Base-by-base conservation (phyloP, 441 rosid species). In the Francoa sonchifolia region DNA sequence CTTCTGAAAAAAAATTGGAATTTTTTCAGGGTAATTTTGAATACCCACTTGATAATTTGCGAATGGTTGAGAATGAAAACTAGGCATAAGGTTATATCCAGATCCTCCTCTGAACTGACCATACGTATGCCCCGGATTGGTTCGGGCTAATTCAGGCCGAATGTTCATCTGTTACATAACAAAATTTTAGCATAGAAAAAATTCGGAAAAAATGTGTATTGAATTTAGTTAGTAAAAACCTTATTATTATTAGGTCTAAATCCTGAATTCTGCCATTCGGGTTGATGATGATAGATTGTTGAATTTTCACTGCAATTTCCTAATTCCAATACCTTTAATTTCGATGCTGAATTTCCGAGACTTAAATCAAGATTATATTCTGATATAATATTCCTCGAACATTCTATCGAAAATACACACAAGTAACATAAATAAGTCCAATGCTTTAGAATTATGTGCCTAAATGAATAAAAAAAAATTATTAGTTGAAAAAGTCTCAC, bases 281-380 rank as follows among this genome's bases (percentile, higher is more conserved):
- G 33, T 63, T 23, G 50, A 61, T 19, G 76, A 36, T 16, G 76
- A 30, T 60, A 43, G 19, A 51, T 11, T 69, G 71, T 52, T 70
- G 67, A 22, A 20, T 33, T 44, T 50, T 48, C 32, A 42, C 17
- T 23, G 18, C 39, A 55, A 33, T 42, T 28, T 31, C 68, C 20
- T 42, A 46, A 16, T 61, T 45, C 14, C 47, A 7, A 29, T 39
- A 20, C 62, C 71, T 15, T 22, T 38, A 63, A 39, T 47, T 67
- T 72, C 3, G 74, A 61, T 27, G 49, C 62, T 33, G 77, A 74
- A 51, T 68, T 76, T 27, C 98, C 98, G 42, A 90, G 64, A 65
- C 99, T 90, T 65, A 90, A 62, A 55, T 80, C 96, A 46, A 90
- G 95, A 42, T 78, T 76, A 38, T 90, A 88, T 48, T 80, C 82